Evolutionary conservation across 78 protist genomes (phyloP), one percentile per base, ranked within the genome.

Genomic region (Creolimax fragrantissima): DNA sequence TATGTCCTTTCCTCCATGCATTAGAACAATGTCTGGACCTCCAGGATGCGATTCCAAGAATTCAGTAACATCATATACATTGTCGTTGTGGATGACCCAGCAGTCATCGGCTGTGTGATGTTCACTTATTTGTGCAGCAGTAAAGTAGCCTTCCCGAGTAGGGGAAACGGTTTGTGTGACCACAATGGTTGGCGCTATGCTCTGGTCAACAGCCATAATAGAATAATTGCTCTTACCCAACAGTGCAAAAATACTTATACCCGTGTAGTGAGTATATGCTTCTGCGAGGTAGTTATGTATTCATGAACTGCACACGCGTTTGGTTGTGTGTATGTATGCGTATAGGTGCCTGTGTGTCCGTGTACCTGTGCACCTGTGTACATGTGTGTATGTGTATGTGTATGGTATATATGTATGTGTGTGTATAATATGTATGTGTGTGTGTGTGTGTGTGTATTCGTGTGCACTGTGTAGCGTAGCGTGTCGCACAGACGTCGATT

Each of bases 1-100:
- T 58, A 58, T 58, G 74, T 58, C 90, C 66, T 88, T 90, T 32
- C 92, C 92, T 32, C 92, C 92, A 6, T 5, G n/a, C 92, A 90
- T 90, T 4, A 90, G 81, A 7, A 90, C 45, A 5, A 90, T 42
- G 5, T 90, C 92, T 32, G 92, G 92, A 7, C 92, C 92, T 7
- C 92, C 92, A 39, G 92, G 92, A 42, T 90, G 92, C 2, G 37
- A 39, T 32, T 44, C 35, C 41, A 45, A 35, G 45, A 90, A 90
- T 32, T 35, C 5, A 5, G 92, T 90, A 35, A 90, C 92, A 90
- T 90, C 92, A 7, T 90, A 90, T 36, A 90, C 92, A 43, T 42
- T 35, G 24, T 35, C 81, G 7, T 90, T 44, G 42, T 7, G 83
- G 17, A 42, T 90, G 45, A 90, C 5, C 92, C 92, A 90, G 32